Evolutionary conservation across 2,329 filamentous ascomycete species (phyloP).

Genomic region (Emericellopsis cladophorae): DNA sequence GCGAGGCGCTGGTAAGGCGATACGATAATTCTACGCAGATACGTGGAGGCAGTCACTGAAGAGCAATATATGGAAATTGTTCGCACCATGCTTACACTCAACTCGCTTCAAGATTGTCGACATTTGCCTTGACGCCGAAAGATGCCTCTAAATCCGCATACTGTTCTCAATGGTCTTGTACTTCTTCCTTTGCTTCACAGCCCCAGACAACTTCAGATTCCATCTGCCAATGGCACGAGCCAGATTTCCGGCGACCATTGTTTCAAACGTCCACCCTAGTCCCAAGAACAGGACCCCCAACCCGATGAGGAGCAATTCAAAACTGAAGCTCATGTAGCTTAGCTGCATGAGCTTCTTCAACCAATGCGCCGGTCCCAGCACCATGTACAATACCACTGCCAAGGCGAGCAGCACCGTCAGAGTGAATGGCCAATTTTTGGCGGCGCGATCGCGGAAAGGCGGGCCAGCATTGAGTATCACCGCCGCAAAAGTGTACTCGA

Average conservation of each 20-base stretch:
- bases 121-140: too few species aligned
- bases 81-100: too few species aligned
- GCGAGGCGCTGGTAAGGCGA: too few species aligned
- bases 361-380: slow-evolving; percentile 59
- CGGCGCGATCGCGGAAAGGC: slow-evolving; percentile 74
- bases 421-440: slow-evolving; percentile 76
- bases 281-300: slow-evolving; percentile 59
- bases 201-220: slow-evolving; percentile 43
- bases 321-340: slow-evolving; percentile 60
- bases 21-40: too few species aligned
- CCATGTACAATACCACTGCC: slow-evolving; percentile 63
- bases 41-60: too few species aligned
- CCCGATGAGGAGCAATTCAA: slow-evolving; percentile 58
- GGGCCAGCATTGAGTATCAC: slow-evolving; percentile 83
- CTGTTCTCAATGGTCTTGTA: slow-evolving; percentile 73
- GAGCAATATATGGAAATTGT: too few species aligned
- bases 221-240: slow-evolving; percentile 53
- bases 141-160: slow-evolving; percentile 4
- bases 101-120: too few species aligned
- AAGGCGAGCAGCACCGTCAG: slow-evolving; percentile 60
- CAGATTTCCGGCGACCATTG: slow-evolving; percentile 53
- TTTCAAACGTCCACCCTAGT: slow-evolving; percentile 60
- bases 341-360: slow-evolving; percentile 71
- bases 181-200: slow-evolving; percentile 67
- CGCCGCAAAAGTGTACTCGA: slow-evolving; percentile 86